Percentiles rank a stretch among this genome's conserved stretches.
Conservation (phyloP, 2,329 filamentous ascomycete genomes). For the Penicillium freii region DNA sequence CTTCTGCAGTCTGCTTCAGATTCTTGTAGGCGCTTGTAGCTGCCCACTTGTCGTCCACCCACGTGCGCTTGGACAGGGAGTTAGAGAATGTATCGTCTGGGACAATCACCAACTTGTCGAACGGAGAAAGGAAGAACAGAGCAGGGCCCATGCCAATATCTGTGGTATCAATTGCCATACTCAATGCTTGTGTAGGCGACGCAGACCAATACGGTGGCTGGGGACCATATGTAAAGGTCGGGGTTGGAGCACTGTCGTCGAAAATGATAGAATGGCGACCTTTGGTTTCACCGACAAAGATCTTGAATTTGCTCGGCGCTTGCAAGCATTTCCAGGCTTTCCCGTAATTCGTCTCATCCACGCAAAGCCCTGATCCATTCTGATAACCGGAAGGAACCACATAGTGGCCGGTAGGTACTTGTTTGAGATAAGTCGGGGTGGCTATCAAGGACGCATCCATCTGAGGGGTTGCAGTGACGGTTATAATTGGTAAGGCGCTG, state of each 20-base stretch:
- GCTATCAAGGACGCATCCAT: conserved; percentile 52
- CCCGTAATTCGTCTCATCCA: conserved; percentile 46
- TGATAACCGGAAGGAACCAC: conserved; percentile 49
- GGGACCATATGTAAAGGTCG: conserved; percentile 57
- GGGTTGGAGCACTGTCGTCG: conserved; percentile 37
- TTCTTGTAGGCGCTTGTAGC: conserved; percentile 22
- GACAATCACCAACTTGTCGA: conserved; percentile 64
- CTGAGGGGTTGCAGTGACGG: conserved; percentile 49
- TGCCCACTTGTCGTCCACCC: conserved; percentile 23
- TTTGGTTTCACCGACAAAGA: conserved; percentile 30
- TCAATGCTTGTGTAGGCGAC: conserved; percentile 49
- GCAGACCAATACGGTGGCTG: conserved; percentile 52
- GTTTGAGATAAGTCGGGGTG: conserved; percentile 44
- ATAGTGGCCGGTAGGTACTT: conserved; percentile 52
- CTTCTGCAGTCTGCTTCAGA: conserved; percentile 45
- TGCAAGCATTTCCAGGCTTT: conserved; percentile 53
- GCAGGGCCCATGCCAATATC: conserved; percentile 59
- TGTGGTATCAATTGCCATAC: conserved; percentile 58
- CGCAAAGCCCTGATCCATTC: conserved; percentile 50
- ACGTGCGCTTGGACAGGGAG: conserved; percentile 30
- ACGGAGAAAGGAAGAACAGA: conserved; percentile 60
- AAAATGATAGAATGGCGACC: conserved; percentile 37
- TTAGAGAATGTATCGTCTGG: conserved; percentile 38
- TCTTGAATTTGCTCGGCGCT: conserved; percentile 31
- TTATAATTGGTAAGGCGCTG: conserved; percentile 37